Evolutionary conservation across 805 yeast species (phyloP), one percentile per base, ranked within the genome.

Genomic region (Ogataea pilisensis): DNA sequence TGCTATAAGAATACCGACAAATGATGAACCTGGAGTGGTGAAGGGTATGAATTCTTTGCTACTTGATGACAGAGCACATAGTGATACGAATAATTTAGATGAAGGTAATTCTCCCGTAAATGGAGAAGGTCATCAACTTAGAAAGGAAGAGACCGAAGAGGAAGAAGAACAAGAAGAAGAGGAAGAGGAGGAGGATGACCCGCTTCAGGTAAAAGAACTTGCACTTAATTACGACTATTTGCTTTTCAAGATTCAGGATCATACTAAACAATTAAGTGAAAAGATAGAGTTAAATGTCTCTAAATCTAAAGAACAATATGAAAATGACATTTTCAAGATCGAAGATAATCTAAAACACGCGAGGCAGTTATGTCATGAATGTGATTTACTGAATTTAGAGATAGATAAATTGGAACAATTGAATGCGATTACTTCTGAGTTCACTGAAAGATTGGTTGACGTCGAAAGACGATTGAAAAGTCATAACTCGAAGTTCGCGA

Each of bases 191-290:
- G 66, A 61, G 4, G 75, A 72, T 19, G 90, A 84, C 58, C 87
- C 88, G 1, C 62, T 84, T 20, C 76, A 80, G 11, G 69, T 84
- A 14, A 74, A 77, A 50, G 70, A 73, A 41, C 62, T 85, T 32
- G 76, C 85, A 0, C 64, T 81, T 19, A 74, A 72, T 39, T 83
- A 75, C 55, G 91, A 85, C 51, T 80, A 82, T 50, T 58, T 85
- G 30, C 56, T 83, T 55, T 80, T 67, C 62, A 78, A 76, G 54
- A 80, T 85, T 37, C 70, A 72, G 34, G 85, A 79, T 45, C 70
- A 72, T 39, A 70, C 83, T 6, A 61, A 69, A 18, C 61, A 66
- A 2, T 58, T 64, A n/a, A 49, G 64, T 11, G 57, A 59, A 28
- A 50, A 51, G 33, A 58, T 64, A 2, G 57, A 50, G 14, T 35